Base-by-base conservation (phyloP, 1,284 basidiomycete genomes). In the Cerioporus squamosus region DNA sequence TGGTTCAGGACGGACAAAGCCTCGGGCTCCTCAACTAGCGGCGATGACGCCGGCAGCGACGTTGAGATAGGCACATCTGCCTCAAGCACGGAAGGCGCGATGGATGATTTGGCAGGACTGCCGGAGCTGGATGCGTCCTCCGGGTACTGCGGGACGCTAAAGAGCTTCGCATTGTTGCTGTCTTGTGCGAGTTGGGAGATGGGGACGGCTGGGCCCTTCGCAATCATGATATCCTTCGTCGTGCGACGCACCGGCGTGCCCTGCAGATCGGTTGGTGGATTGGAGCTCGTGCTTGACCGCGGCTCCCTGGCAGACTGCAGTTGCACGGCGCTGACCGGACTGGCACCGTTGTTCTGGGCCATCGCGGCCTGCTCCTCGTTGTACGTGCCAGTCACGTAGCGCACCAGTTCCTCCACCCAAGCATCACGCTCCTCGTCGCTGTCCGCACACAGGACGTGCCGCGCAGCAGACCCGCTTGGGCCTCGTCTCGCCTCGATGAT, bases 371-470 rank as follows among this genome's bases (percentile, higher is more conserved):
- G 75, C 50, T 90, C 87, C 47, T 91, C 90, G 71, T 81, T 88
- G 74, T 90, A 92, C 22, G 77, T 74, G 24, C 90, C 90, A 15
- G 85, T 82, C 60, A 91, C 88, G 70, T 92, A 95, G 44, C 90
- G 85, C 48, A 97, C 94, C 42, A 99, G 87, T 63, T 95, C 90
- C 59, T 96, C 91, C 36, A 98, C 95, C 97, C 97, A 99, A 57
- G 82, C 84, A 71, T 99, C 97, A 40, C 97, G 84, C 70, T 97
- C 95, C 47, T 82, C 78, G 74, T 99, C 97, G 70, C 92, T 98
- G 74, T 97, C 94, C 0, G 97, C 97, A 69, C 97, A 98, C 4
- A 99, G 79, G 31, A 99, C 95, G 72, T 98, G 97, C 22, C 94
- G 83, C 51, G 90, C 84, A 63, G 86, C 85, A 50, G 88, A 84